Conservation (phyloP, 2,329 filamentous ascomycete species). For the Neospermospora avenae region DNA sequence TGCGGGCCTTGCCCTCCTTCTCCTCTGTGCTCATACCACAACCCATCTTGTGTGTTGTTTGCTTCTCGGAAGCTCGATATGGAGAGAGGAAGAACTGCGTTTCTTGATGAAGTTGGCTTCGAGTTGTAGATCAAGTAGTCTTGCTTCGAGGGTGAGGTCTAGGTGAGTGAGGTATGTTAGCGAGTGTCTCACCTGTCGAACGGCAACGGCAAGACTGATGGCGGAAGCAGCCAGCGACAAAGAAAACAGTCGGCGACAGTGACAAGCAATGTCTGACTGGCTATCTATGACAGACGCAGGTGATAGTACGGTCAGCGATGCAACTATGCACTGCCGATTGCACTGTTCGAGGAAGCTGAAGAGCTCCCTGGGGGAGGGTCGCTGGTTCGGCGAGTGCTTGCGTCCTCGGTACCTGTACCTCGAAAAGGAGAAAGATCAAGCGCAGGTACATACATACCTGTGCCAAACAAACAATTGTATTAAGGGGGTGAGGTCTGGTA, state of each 20-base stretch:
- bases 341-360: not conserved
- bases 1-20: slow-evolving; percentile 99
- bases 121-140: not conserved
- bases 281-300: not conserved
- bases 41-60: slow-evolving; percentile 73
- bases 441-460: not conserved
- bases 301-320: not conserved
- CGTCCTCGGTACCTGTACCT: too few relatives aligned
- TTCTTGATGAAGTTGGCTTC: too few relatives aligned
- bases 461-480: not conserved
- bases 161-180: slow-evolving; percentile 6
- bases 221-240: not conserved
- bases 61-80: slow-evolving; percentile 8
- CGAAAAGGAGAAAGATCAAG: not conserved
- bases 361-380: not conserved
- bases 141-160: slow-evolving; percentile 1
- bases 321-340: not conserved
- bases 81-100: slow-evolving; percentile 7
- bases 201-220: too few relatives aligned
- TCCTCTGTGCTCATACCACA: slow-evolving; percentile 99
- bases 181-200: not conserved
- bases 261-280: not conserved
- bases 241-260: not conserved
- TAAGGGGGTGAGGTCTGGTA: not conserved
- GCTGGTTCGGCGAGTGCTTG: not conserved